Evolutionary conservation across 148 eudicot genomes (phyloP).

Genomic region (Pharnaceum exiguum): DNA sequence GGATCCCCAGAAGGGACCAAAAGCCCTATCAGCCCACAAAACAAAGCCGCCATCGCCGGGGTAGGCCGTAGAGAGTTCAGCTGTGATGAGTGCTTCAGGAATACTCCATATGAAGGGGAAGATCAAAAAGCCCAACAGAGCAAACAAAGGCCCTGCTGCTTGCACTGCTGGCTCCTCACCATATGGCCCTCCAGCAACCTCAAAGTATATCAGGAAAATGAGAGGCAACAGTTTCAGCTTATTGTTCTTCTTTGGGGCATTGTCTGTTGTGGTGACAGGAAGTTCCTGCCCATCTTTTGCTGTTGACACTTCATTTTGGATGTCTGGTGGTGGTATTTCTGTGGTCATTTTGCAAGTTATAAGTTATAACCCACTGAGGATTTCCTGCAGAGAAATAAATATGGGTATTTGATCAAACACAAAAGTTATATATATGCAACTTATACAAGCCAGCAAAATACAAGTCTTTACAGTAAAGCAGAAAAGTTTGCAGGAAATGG

Average conservation of each 20-base stretch:
- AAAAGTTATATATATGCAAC: too few species aligned
- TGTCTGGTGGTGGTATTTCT: background rate
- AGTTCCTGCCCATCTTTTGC: conserved; percentile 5
- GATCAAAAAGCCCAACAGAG: conserved; percentile 38
- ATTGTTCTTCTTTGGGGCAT: background rate
- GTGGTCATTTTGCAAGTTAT: background rate
- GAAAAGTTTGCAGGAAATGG: too few species aligned
- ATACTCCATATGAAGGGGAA: conserved; percentile 59
- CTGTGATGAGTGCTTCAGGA: conserved; percentile 57
- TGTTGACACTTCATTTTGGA: background rate
- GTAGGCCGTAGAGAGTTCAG: conserved; percentile 56
- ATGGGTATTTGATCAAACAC: too few species aligned
- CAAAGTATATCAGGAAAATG: conserved; percentile 53
- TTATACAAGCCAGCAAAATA: too few species aligned
- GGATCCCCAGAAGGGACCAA: conserved; percentile 50
- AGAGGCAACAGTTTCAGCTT: conserved; percentile 48
- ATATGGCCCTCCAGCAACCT: conserved; percentile 58
- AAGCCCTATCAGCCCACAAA: conserved; percentile 56
- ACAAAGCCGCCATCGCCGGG: conserved; percentile 64
- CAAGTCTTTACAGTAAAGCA: too few species aligned
- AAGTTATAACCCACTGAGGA: too few species aligned
- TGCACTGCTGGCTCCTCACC: conserved; percentile 54
- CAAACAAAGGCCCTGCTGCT: conserved; percentile 49
- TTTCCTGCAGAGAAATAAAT: too few species aligned
- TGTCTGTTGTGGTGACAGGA: conserved; percentile 4